Conservation (phyloP, 805 yeast genomes). For the Starmerella davenportii region DNA sequence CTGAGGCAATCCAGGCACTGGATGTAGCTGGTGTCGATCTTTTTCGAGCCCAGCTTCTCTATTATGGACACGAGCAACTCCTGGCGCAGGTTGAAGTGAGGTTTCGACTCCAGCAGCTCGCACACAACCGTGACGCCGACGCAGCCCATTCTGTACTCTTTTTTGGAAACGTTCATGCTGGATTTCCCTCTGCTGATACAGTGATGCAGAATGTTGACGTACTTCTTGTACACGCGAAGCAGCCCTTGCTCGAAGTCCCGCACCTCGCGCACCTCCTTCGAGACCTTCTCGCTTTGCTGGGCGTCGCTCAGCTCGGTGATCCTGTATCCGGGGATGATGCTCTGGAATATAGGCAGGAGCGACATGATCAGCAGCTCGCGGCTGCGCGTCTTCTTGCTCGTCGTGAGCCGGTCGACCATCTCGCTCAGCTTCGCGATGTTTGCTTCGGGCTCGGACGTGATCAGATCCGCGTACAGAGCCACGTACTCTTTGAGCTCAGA, state of each 20-base stretch:
- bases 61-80: constrained; percentile 53
- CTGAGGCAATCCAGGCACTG: constrained; percentile 50
- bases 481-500: constrained; percentile 59
- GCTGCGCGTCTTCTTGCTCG: constrained; percentile 31
- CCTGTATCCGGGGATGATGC: constrained; percentile 72
- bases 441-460: constrained; percentile 83
- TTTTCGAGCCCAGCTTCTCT: constrained; percentile 43
- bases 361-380: constrained; percentile 57
- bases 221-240: constrained; percentile 48
- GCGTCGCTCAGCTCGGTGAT: constrained; percentile 67
- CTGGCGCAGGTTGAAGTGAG: constrained; percentile 66
- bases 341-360: constrained; percentile 65
- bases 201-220: constrained; percentile 37
- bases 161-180: constrained; percentile 6
- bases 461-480: constrained; percentile 57
- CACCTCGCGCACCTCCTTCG: constrained; percentile 61
- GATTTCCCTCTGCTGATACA: constrained; percentile 27
- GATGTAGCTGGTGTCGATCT: constrained; percentile 32
- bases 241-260: constrained; percentile 69
- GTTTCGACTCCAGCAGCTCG: constrained; percentile 47
- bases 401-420: constrained; percentile 19
- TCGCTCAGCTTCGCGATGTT: constrained; percentile 46
- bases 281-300: constrained; percentile 65
- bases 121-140: constrained; percentile 60
- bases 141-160: constrained; percentile 17